These are phyloP conservation scores for Neoboletus subvelutipes DNA, from an alignment of 768 basidiomycete genomes.

Conservation along the genomic window DNA sequence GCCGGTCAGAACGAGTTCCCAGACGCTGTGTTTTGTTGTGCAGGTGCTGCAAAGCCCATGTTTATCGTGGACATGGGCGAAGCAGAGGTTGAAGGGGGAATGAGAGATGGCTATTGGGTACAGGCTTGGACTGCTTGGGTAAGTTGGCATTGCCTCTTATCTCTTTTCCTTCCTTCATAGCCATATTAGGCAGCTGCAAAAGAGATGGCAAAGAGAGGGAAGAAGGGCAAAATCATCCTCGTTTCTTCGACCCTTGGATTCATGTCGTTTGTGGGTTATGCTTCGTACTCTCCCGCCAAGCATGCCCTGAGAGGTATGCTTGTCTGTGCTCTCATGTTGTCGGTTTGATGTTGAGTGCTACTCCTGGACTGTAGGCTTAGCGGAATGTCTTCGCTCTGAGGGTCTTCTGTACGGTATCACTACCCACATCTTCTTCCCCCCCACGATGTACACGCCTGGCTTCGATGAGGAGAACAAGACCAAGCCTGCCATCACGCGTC, in stretches of 20 bases:
- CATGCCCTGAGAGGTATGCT: conserved; percentile 76
- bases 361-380: conserved; percentile 53
- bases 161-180: not conserved
- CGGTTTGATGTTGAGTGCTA: not conserved
- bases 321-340: not conserved
- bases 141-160: not conserved
- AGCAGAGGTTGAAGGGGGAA: conserved; percentile 51
- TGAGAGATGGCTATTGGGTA: conserved; percentile 28
- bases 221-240: conserved; percentile 70
- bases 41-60: conserved; percentile 68
- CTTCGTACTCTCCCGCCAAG: conserved; percentile 81
- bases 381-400: conserved; percentile 81
- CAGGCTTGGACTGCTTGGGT: conserved; percentile 56
- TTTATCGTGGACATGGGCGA: conserved; percentile 73
- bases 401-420: conserved; percentile 72
- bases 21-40: conserved; percentile 78
- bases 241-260: conserved; percentile 73
- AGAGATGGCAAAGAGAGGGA: conserved; percentile 56
- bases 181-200: conserved; percentile 59
- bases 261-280: conserved; percentile 75
- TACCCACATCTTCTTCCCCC: conserved; percentile 81
- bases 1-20: conserved; percentile 58
- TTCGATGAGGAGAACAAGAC: conserved; percentile 71
- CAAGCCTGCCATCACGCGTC: conserved; percentile 73
- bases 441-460: conserved; percentile 77